Base-by-base conservation (phyloP, 176 grass and related monocot species). In the Oryza australiensis region DNA sequence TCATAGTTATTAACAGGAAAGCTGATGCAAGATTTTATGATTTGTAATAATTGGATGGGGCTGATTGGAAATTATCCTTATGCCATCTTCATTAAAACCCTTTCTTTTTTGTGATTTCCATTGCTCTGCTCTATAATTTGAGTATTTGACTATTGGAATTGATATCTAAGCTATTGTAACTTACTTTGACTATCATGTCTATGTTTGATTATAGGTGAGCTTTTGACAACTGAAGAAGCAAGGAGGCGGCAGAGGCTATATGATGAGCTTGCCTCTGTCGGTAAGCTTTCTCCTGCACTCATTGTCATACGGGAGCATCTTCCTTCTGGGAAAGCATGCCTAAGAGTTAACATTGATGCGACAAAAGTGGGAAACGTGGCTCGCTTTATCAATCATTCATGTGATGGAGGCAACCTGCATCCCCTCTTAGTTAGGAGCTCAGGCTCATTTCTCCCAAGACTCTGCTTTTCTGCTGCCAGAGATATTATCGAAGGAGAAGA, bases 331-430 rank as follows among this genome's bases (percentile, higher is more conserved):
- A 93, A 91, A 90, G 90, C 86, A 27, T 98, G 95, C 66, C 73
- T 94, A 34, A 89, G 90, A 82, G 80, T 94, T 9, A 98, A 98
- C 70, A 91, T 94, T 22, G 95, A 98, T 82, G 90, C 92, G 0
- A 93, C 95, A 4, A 93, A 89, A 82, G 66, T 94, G 80, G 92
- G 90, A 82, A 98, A 94, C 6, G 74, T 89, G 22, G 88, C 83
- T 63, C 88, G 95, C 40, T 94, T 98, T 71, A 94, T 98, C 75
- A 98, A 98, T 68, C 95, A 94, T 80, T 98, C 95, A 46, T 94
- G 95, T 46, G 95, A 98, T 24, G 95, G 90, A 60, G 95, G 95
- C 72, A 98, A 98, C 87, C 71, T 98, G n/a, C 87, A 62, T 0
- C 69, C 86, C 1, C 59, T 98, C 11, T 89, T 98, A 70, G 95